Conservation (phyloP, 805 yeast genomes). For the Saturnispora sekii region DNA sequence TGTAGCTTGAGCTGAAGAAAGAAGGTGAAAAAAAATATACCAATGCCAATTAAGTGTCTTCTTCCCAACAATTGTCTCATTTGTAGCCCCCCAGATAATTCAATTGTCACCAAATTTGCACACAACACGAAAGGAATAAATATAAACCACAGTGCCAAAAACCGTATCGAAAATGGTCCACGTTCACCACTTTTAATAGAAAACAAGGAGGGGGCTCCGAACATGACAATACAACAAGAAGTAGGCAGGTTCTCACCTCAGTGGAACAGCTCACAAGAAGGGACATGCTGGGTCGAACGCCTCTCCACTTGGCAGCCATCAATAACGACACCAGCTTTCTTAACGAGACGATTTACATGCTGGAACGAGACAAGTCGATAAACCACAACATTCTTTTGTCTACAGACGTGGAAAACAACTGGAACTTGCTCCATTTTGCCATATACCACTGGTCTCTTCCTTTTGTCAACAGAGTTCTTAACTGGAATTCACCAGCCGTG, state of each 20-base stretch:
- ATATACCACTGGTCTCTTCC: slow-evolving; percentile 46
- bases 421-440: slow-evolving; percentile 73
- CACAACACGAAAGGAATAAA: no score
- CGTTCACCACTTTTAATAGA: slow-evolving; percentile 12
- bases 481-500: slow-evolving; percentile 10
- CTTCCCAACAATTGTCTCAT: background rate
- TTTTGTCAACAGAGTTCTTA: slow-evolving; percentile 39
- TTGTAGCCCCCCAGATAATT: no score
- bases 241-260: slow-evolving; percentile 19
- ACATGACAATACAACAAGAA: background rate
- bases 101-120: no score
- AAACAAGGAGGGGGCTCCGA: slow-evolving; percentile 11
- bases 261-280: slow-evolving; percentile 35
- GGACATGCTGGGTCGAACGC: slow-evolving; percentile 60
- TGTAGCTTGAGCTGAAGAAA: slow-evolving; percentile 31
- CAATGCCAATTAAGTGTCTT: background rate
- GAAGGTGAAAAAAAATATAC: background rate
- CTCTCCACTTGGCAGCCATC: slow-evolving; percentile 48
- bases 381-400: slow-evolving; percentile 36
- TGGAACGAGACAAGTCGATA: slow-evolving; percentile 17
- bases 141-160: background rate
- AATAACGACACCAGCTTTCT: slow-evolving; percentile 40
- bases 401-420: slow-evolving; percentile 66
- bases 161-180: slow-evolving; percentile 9
- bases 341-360: slow-evolving; percentile 31